Percentiles rank a stretch among this genome's conserved stretches.
phyloP scores from a whole-genome alignment of 768 basidiomycete genomes.

The Podaxis pistillaris region DNA sequence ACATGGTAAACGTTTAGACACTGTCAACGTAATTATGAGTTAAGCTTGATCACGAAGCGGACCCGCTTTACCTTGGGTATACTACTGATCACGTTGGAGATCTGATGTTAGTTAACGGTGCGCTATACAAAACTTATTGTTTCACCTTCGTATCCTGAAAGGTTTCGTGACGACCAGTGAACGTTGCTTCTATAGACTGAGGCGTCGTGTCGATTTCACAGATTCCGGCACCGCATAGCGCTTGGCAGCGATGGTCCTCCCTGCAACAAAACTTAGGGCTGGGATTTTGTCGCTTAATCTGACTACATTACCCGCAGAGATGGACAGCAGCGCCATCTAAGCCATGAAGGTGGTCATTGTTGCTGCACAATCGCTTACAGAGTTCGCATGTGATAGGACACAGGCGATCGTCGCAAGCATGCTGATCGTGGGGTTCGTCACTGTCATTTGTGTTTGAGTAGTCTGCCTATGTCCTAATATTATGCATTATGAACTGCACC shows the following conservation, averaged over 20 bases:
- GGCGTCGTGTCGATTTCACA: conserved; percentile 61
- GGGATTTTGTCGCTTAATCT: background rate
- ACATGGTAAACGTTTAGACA: conserved; percentile 50
- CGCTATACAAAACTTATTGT: background rate
- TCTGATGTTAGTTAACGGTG: background rate
- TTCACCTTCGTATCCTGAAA: conserved; percentile 65
- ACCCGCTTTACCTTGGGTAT: conserved; percentile 44
- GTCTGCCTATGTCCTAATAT: background rate
- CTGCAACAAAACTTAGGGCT: conserved; percentile 25
- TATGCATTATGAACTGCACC: background rate
- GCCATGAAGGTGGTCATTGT: conserved; percentile 51
- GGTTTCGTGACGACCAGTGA: conserved; percentile 56
- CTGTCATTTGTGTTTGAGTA: conserved; percentile 26
- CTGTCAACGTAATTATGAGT: conserved; percentile 26
- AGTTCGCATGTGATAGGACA: conserved; percentile 56
- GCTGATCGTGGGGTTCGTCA: conserved; percentile 40
- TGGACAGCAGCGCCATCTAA: conserved; percentile 38
- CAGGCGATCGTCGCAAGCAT: conserved; percentile 48
- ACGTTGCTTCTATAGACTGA: conserved; percentile 60
- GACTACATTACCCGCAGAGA: conserved; percentile 51
- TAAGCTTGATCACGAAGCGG: background rate
- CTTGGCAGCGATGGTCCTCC: conserved; percentile 48
- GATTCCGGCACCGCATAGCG: conserved; percentile 46
- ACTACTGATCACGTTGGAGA: conserved; percentile 31
- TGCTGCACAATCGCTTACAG: conserved; percentile 52